These are phyloP conservation scores for Suillus bovinus DNA, from an alignment of 768 basidiomycete species.

Conservation along the genomic window DNA sequence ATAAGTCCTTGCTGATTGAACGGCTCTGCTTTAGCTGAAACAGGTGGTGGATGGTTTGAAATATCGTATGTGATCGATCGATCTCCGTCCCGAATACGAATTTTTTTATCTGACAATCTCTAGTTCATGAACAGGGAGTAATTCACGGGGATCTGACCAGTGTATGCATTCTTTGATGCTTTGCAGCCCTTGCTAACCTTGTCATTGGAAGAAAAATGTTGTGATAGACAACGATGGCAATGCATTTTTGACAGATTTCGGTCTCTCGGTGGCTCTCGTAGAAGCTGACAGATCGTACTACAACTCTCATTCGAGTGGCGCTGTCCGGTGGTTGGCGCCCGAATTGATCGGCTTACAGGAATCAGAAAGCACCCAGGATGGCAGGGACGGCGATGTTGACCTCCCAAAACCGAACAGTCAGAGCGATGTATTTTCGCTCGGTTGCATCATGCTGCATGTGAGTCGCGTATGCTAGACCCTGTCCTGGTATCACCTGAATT, in stretches of 20 bases:
- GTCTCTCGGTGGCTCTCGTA: background rate
- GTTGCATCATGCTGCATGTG: slow-evolving; percentile 3
- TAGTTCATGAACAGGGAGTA: background rate
- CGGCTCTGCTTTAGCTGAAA: background rate
- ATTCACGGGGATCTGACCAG: slow-evolving; percentile 2
- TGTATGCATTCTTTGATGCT: background rate
- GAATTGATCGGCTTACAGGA: background rate
- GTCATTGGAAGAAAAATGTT: background rate
- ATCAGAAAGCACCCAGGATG: background rate
- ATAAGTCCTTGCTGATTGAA: too few species aligned
- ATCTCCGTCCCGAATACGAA: too few species aligned
- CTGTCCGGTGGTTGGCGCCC: slow-evolving; percentile 1
- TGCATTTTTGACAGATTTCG: slow-evolving; percentile 2
- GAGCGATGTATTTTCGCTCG: slow-evolving; percentile 2
- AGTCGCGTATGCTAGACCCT: background rate
- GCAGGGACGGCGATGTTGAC: background rate
- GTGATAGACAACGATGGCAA: background rate
- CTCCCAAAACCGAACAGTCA: background rate
- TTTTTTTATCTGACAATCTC: background rate
- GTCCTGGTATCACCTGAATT: background rate
- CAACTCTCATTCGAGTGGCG: background rate
- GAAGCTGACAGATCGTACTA: background rate
- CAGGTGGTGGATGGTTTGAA: slow-evolving; percentile 1
- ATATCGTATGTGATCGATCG: background rate
- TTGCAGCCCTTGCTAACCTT: background rate